Evolutionary conservation across 2,329 filamentous ascomycete genomes (phyloP), one percentile per base, ranked within the genome.

Genomic region (Trichoderma lentiforme): DNA sequence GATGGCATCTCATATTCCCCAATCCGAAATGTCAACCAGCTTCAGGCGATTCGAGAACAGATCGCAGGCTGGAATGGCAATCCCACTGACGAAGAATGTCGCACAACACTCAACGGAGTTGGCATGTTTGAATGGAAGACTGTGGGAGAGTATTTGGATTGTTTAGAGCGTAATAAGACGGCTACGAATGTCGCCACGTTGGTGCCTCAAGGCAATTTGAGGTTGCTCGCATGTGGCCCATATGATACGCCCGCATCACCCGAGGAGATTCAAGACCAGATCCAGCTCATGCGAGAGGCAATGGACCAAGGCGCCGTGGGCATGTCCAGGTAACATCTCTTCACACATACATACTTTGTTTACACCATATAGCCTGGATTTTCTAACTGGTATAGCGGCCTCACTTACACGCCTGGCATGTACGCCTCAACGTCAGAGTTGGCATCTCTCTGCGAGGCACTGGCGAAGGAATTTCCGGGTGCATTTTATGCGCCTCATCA

Each of bases 21-120:
- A 21, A 71, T 77, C 4, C 74, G 74, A 26, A 74, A 68, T 14
- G 12, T 58, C 21, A 28, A 66, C 11, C 74, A 77, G 32, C 68
- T 77, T 4, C 68, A 58, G 12, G 72, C 75, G 18, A 77, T 77
- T 21, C 73, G 76, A 43, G 73, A 73, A 6, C 76, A 77, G 47
- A 77, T 77, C 32, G 75, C 76, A 0, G 76, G 76, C 24, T 77
- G 76, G 76, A 77, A 77, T 57, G 76, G 76, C 34, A 76, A 77
- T 56, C 76, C 76, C 8, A 74, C 72, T 3, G 75, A 77, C 26
- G 72, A 75, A 18, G 75, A 76, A 56, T 77, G 76, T 60, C 73
- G 60, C 28, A 74, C 73, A 2, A 74, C 62, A 21, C 73, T 72
- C 32, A 60, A 63, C 9, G 67, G 65, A 26, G 70, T 74, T 2